Evolutionary conservation across 2,329 filamentous ascomycete species (phyloP), one percentile per base, ranked within the genome.

Genomic region (Arthrobotrys conoides): DNA sequence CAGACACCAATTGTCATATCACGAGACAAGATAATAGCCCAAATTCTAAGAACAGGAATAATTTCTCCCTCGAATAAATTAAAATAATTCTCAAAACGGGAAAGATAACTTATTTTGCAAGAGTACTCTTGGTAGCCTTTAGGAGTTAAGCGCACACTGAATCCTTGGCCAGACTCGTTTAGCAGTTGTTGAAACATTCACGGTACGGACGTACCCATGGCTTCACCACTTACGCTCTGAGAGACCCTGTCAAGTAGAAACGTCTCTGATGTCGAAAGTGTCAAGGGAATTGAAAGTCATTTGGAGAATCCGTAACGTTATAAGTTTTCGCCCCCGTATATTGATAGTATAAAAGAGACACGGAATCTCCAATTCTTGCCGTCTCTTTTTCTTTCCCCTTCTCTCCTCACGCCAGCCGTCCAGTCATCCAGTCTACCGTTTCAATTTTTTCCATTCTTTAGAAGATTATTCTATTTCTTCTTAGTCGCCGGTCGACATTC

Each of bases 401-500:
- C 73, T 68, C 46, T 77, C 73, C 44, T 71, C 73, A 77, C 73
- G 73, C 73, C 46, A 77, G 73, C n/a, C 73, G 73, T 77, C 73
- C 73, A 46, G 49, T 76, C 57, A 76, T 53, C 53, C 48, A 66
- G 66, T 61, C 67, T 63, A 77, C 73, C 67, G 67, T 61, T 61
- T 20, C 38, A 66, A 67, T 77, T 51, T 71, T 77, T 51, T 71
- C 67, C 73, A 61, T 71, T 76, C 66, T 33, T 66, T 41, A 41
- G 59, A 66, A 68, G 63, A 71, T 63, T 63, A 48, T 18, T 73
- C n/a, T 48, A 59, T 61, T 53, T 67, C 48, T 61, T 76, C 67
- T 70, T 66, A 59, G 73, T 77, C 73, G 73, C 73, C 73, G 73
- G 73, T 71, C 73, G 73, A 77, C 73, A 71, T 77, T 77, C 44